phyloP scores from a whole-genome alignment of 2,329 filamentous ascomycete species.

The Hyphodiscus sp. region DNA sequence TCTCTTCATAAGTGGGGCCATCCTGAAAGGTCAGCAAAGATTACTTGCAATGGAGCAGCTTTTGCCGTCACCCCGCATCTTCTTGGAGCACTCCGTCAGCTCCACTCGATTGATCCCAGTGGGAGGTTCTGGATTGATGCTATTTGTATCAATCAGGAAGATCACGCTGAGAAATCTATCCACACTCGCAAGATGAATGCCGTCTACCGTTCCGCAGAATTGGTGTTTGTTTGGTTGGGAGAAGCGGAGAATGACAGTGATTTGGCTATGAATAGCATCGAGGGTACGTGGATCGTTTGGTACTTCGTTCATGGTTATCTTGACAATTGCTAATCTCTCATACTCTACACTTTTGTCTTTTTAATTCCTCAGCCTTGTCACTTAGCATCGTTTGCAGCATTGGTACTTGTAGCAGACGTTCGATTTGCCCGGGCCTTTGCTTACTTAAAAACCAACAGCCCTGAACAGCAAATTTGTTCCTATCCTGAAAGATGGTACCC shows the following conservation, averaged over 20 bases:
- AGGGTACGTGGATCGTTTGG: background rate
- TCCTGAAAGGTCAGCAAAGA: background rate
- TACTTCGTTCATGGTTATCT: no score
- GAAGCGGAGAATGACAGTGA: constrained; percentile 1
- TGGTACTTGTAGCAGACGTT: no score
- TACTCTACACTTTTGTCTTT: no score
- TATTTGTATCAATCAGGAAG: constrained; percentile 21
- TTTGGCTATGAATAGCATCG: constrained; percentile 1
- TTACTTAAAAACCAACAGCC: no score
- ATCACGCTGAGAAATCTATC: constrained; percentile 17
- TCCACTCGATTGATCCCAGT: background rate
- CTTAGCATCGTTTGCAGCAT: no score
- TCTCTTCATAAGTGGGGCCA: no score
- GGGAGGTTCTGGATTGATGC: constrained; percentile 17
- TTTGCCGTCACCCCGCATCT: constrained; percentile 1
- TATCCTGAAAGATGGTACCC: background rate
- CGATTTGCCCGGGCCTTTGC: no score
- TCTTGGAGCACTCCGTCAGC: background rate
- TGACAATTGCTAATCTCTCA: no score
- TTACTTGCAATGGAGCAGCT: background rate
- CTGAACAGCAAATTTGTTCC: background rate
- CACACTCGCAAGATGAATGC: constrained; percentile 15
- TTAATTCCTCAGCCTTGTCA: no score
- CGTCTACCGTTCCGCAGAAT: constrained; percentile 1
- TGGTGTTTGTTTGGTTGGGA: constrained; percentile 4